These are phyloP conservation scores for Rutstroemia sp. DNA, from an alignment of 2,329 filamentous ascomycete species.

Conservation along the genomic window DNA sequence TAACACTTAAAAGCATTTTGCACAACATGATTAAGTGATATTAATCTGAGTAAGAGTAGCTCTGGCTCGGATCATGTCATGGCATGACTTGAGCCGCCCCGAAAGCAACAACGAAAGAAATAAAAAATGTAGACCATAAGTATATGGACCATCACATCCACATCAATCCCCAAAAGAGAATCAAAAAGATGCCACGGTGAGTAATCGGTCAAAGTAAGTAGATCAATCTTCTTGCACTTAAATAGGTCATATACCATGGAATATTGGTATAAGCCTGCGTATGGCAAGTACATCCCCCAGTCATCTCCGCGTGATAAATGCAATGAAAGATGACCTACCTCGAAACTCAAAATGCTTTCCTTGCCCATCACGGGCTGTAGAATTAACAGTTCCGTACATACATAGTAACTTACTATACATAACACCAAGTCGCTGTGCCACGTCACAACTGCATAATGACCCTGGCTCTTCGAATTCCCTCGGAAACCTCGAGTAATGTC, in stretches of 20 bases:
- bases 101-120: neutral
- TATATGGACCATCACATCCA: constrained; percentile 2
- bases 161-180: neutral
- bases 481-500: neutral
- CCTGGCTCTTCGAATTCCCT: neutral
- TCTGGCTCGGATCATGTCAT: neutral
- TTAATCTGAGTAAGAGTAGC: neutral
- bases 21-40: too few relatives aligned
- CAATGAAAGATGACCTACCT: neutral
- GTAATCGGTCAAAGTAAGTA: neutral
- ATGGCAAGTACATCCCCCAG: neutral
- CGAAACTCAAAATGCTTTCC: neutral
- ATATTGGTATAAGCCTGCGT: constrained; percentile 1
- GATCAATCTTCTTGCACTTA: neutral
- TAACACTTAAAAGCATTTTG: too few relatives aligned
- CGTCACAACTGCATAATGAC: neutral
- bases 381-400: neutral
- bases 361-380: neutral
- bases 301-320: neutral
- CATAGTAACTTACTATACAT: neutral
- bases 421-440: neutral
- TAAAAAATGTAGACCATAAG: neutral
- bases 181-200: neutral
- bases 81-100: neutral
- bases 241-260: neutral